Evolutionary conservation across 768 basidiomycete genomes (phyloP).

Genomic region (Boletales sp.): DNA sequence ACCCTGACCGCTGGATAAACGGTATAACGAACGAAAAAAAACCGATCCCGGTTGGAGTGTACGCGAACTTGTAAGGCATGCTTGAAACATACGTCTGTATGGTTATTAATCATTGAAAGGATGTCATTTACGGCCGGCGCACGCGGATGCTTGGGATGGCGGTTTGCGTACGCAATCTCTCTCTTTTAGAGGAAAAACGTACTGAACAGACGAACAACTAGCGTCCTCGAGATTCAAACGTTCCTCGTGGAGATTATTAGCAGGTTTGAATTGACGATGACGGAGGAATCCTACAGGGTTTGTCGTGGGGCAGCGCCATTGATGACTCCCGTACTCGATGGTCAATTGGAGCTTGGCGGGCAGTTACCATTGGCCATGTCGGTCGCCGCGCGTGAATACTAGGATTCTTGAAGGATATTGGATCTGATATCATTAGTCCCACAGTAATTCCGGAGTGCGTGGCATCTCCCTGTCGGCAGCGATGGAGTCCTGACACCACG

Average conservation of each 20-base stretch:
- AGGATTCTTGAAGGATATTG: no score
- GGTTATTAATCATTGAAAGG: conserved; percentile 3
- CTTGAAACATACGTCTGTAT: no score
- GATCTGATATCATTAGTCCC: no score
- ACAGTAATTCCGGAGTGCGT: no score
- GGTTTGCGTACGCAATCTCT: conserved; percentile 24
- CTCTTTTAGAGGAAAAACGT: neutral
- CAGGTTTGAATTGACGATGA: conserved; percentile 47
- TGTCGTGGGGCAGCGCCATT: conserved; percentile 25
- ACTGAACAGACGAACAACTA: conserved; percentile 8
- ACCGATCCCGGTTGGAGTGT: conserved; percentile 20
- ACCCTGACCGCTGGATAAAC: conserved; percentile 25
- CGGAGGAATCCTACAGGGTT: conserved; percentile 27
- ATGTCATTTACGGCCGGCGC: conserved; percentile 26
- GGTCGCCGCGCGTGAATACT: no score
- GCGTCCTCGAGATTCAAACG: conserved; percentile 50
- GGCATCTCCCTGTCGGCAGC: no score
- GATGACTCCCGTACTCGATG: conserved; percentile 25
- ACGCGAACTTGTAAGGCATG: conserved; percentile 22
- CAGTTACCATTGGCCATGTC: no score
- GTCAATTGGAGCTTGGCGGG: no score
- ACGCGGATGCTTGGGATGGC: conserved; percentile 27
- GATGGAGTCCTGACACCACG: no score
- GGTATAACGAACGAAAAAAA: conserved; percentile 12
- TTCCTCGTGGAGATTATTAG: conserved; percentile 53